These are phyloP conservation scores for Vitis rupestris DNA, from an alignment of 164 flowering plant species.

Conservation along the genomic window DNA sequence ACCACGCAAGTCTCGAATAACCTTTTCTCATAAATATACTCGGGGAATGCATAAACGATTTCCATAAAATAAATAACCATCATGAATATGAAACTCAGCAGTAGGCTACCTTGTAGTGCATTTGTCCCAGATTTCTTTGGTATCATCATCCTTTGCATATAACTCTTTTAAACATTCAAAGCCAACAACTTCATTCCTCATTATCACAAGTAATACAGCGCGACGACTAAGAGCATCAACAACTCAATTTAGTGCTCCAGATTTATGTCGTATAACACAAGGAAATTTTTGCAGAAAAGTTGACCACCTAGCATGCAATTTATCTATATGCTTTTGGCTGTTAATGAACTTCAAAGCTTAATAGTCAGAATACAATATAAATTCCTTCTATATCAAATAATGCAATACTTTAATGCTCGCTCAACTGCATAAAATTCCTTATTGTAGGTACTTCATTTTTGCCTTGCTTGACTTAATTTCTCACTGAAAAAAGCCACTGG, in stretches of 20 bases:
- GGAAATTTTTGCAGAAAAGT: conserved; percentile 1
- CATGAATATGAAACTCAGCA: not conserved
- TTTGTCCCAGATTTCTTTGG: conserved; percentile 5
- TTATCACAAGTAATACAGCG: not conserved
- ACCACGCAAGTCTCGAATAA: conserved; percentile 10
- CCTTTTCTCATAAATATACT: not conserved
- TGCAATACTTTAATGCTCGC: too few species aligned
- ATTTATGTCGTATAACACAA: not conserved
- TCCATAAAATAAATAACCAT: conserved; percentile 8
- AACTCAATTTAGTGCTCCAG: not conserved
- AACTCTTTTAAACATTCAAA: conserved; percentile 14
- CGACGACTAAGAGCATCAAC: not conserved
- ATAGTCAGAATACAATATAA: not conserved
- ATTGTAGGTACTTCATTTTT: too few species aligned
- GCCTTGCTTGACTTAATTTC: too few species aligned
- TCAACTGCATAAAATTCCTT: too few species aligned
- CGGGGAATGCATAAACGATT: conserved; percentile 17
- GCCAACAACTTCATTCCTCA: conserved; percentile 3
- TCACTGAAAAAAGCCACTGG: too few species aligned
- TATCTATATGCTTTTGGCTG: not conserved
- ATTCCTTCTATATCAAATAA: not conserved
- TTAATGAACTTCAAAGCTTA: conserved; percentile 9
- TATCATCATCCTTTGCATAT: conserved; percentile 10
- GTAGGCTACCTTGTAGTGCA: not conserved
- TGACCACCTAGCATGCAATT: conserved; percentile 4